Conservation (phyloP, 768 basidiomycete genomes). For the Myochromella boudieri region DNA sequence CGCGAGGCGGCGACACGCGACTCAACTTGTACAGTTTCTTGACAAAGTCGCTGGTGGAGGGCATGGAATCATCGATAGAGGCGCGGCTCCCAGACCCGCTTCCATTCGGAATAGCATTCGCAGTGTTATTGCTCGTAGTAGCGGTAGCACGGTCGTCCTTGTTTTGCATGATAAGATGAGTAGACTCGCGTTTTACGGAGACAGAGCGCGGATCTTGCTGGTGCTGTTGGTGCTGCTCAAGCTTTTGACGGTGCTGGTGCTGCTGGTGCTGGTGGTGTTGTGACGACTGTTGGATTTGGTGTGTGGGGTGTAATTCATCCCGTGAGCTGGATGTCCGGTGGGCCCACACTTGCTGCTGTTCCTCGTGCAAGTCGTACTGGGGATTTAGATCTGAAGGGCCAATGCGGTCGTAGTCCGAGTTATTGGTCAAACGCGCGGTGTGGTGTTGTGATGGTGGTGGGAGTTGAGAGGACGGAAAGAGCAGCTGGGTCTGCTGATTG, state of each 20-base stretch:
- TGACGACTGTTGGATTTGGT: constrained; percentile 1
- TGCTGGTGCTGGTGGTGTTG: constrained; percentile 16
- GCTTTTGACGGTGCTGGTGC: constrained; percentile 23
- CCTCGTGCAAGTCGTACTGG: background rate
- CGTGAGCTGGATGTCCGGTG: constrained; percentile 38
- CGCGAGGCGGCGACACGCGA: background rate
- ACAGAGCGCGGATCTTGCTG: constrained; percentile 20
- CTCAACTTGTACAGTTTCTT: constrained; percentile 90
- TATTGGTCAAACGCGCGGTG: background rate
- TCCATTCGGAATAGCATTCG: too few relatives aligned
- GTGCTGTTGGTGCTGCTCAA: constrained; percentile 22
- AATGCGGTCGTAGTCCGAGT: constrained; percentile 6
- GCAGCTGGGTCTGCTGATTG: constrained; percentile 10
- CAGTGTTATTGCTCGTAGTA: background rate
- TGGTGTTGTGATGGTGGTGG: constrained; percentile 23
- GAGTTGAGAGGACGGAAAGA: constrained; percentile 19
- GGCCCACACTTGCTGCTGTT: constrained; percentile 17
- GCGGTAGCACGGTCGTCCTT: background rate
- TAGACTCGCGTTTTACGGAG: constrained; percentile 25
- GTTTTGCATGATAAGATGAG: constrained; percentile 6
- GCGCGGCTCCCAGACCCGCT: constrained; percentile 5
- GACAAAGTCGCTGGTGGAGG: constrained; percentile 90
- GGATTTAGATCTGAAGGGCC: constrained; percentile 11
- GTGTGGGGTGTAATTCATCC: constrained; percentile 37
- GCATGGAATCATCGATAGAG: constrained; percentile 68